Base-by-base conservation (phyloP, 1,139 yeast species). In the Sugiyamaella grinbergsii region DNA sequence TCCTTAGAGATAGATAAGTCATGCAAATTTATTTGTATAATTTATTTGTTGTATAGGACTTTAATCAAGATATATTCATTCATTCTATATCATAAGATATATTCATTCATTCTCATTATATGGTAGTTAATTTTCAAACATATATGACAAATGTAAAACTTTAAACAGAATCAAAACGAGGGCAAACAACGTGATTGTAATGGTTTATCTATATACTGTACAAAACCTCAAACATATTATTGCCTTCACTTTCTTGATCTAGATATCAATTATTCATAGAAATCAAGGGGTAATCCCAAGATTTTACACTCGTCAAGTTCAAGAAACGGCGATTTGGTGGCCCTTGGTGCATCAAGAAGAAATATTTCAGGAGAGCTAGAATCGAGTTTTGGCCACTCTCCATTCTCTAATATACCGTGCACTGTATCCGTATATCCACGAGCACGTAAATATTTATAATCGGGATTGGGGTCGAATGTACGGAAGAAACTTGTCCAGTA, bases 401-500 rank as follows among this genome's bases (percentile, higher is more conserved):
- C 47, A 16, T 33, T 42, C 11, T 8, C 24, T 10, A 11, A 3
- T 7, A 31, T 31, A 3, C 16, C 23, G 2, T 42, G 33, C 7
- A 23, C 8, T 2, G 47, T 42, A 10, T 26, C 24, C 3, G 32
- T n/a, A 19, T 42, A 42, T 8, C 47, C 47, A 23, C 47, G 47
- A 24, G 40, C 34, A 13, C 24, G 33, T 4, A 42, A 32, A 20
- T 31, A 42, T 18, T 23, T 18, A n/a, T 31, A 8, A 24, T n/a
- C 19, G 8, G 47, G 47, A 24, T 42, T 42, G 6, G 47, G 47
- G 18, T 42, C 20, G 13, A 5, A 16, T 4, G 47, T 42, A 10
- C 40, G 26, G 33, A 42, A 42, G 26, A 42, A 42, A 33, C 40
- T 34, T 7, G 40, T 34, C 39, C 39, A 42, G 15, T 42, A 42